These are phyloP conservation scores for Mycena galericulata DNA, from an alignment of 768 basidiomycete species.

Conservation along the genomic window DNA sequence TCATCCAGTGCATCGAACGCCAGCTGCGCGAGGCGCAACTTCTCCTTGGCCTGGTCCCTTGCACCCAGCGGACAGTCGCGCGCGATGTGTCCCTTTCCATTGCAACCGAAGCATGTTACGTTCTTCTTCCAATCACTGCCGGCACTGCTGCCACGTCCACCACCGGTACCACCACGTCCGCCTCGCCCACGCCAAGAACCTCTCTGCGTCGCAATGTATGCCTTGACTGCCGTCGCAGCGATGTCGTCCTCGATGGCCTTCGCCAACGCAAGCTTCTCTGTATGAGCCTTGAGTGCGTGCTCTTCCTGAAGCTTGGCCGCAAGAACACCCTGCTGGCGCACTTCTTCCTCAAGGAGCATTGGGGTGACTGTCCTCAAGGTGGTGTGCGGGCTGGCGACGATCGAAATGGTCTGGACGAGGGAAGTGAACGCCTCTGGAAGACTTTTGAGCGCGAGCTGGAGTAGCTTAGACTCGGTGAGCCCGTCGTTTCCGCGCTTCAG, in stretches of 20 bases:
- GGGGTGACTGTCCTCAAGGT: not conserved
- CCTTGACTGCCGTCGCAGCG: not conserved
- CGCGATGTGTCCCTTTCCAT: not conserved
- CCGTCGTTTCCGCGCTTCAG: not conserved
- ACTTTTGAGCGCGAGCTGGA: not conserved
- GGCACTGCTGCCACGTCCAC: not conserved
- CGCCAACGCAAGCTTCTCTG: not conserved
- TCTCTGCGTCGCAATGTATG: not conserved
- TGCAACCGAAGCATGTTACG: not conserved
- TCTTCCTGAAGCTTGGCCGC: not conserved
- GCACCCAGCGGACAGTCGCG: not conserved
- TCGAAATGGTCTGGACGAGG: not conserved
- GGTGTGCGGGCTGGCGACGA: not conserved
- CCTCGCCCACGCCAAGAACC: not conserved
- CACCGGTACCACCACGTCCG: not conserved
- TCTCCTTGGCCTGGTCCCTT: not conserved
- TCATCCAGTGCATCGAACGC: not conserved
- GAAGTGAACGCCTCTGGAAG: constrained; percentile 1
- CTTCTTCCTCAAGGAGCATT: not conserved
- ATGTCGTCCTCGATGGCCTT: not conserved
- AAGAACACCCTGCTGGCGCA: not conserved
- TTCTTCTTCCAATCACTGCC: constrained; percentile 1
- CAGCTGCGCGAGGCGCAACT: constrained; percentile 4
- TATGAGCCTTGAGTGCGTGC: not conserved
- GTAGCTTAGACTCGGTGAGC: not conserved